Evolutionary conservation across 768 basidiomycete species (phyloP).

Genomic region (Tricholoma matsutake): DNA sequence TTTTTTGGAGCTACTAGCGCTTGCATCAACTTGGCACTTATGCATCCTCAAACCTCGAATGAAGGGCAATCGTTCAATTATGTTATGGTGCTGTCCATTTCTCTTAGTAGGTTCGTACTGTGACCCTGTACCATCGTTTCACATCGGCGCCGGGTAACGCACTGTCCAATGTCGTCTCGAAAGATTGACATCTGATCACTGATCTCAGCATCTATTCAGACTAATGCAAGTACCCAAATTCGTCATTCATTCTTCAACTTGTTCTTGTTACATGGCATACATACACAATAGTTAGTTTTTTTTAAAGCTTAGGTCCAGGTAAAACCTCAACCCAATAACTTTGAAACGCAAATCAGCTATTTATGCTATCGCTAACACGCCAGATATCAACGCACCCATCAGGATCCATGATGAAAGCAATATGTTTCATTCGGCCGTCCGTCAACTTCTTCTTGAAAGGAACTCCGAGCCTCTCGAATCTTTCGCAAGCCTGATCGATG

Average conservation of each 20-base stretch:
- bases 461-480: conserved; percentile 79
- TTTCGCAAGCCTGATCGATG: conserved; percentile 76
- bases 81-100: too few relatives aligned
- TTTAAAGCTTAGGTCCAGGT: conserved; percentile 20
- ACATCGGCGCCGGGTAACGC: too few relatives aligned
- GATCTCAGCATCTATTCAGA: too few relatives aligned
- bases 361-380: not conserved
- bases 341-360: not conserved
- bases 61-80: too few relatives aligned
- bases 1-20: too few relatives aligned
- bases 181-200: too few relatives aligned
- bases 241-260: not conserved
- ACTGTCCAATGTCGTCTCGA: too few relatives aligned
- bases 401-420: conserved; percentile 84
- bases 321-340: conserved; percentile 66
- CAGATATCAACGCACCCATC: conserved; percentile 54
- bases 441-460: conserved; percentile 82
- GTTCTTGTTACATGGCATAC: not conserved
- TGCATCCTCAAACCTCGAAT: not conserved
- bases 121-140: too few relatives aligned
- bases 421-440: conserved; percentile 83
- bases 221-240: too few relatives aligned
- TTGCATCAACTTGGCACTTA: not conserved
- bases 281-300: not conserved
- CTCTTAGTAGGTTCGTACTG: too few relatives aligned